Evolutionary conservation across 306 rosid species (phyloP).

Genomic region (Astragalus membranaceus): DNA sequence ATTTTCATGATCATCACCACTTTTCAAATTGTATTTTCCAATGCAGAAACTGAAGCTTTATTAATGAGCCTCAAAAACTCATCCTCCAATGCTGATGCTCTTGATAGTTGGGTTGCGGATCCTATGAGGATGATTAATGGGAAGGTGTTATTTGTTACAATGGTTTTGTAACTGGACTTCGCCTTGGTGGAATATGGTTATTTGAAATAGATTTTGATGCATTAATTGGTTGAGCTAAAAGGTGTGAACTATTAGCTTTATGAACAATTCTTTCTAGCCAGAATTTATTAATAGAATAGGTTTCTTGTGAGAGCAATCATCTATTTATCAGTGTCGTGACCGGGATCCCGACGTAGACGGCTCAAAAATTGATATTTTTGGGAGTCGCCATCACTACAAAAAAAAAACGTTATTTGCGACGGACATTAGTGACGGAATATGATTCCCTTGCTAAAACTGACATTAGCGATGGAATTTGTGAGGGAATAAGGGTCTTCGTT

Average conservation of each 20-base stretch:
- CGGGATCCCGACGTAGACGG: too few species aligned
- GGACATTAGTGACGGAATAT: too few species aligned
- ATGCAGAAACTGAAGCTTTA: conserved; percentile 53
- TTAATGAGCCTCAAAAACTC: conserved; percentile 44
- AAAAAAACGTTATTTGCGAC: too few species aligned
- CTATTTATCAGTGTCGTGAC: conserved; percentile 49
- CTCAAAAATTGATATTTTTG: too few species aligned
- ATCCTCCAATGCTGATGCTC: conserved; percentile 29
- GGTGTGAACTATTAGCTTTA: conserved; percentile 47
- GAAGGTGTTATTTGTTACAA: conserved; percentile 40
- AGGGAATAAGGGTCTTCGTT: too few species aligned
- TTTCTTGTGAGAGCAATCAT: conserved; percentile 43
- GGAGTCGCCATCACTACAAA: too few species aligned
- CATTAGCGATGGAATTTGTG: too few species aligned
- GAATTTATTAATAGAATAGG: conserved; percentile 46
- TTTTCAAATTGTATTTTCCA: conserved; percentile 19
- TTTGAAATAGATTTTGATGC: conserved; percentile 37
- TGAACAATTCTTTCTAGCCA: conserved; percentile 56
- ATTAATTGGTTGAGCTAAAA: conserved; percentile 34
- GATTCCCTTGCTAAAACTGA: too few species aligned
- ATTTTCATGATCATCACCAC: background rate
- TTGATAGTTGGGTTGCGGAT: conserved; percentile 36
- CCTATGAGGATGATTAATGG: conserved; percentile 33
- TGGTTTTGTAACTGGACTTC: conserved; percentile 48
- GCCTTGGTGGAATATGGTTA: conserved; percentile 41